Evolutionary conservation across 2,329 filamentous ascomycete genomes (phyloP), one percentile per base, ranked within the genome.

Genomic region (Fusarium gaditjirri): DNA sequence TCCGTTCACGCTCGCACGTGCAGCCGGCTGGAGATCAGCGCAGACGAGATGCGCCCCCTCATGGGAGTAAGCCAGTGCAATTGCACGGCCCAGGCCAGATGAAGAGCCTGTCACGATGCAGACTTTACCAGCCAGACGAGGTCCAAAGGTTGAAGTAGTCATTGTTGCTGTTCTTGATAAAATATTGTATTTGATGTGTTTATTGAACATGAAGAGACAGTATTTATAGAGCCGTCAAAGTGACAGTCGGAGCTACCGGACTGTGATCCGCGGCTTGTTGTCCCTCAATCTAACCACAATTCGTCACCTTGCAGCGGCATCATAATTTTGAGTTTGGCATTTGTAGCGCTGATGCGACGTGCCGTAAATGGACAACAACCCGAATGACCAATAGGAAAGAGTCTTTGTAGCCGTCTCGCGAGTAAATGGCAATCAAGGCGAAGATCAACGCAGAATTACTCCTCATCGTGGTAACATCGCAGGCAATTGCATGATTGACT

Each of bases 101-200:
- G 84, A 85, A 4, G 83, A 77, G 16, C 85, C 85, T 0, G 85
- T 86, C 10, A 87, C 78, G 29, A 86, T 81, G 78, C 80, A 69
- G 80, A 86, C 64, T 27, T 76, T 76, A 27, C 41, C 62, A 13
- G 60, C 29, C 5, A 76, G 52, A 14, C 75, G 71, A 4, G 55
- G 43, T 4, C 33, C 23, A 31, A 50, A 29, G 9, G 60, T 23
- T 13, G 35, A 31, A 31, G 60, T 25, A 3, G 74, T 50, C 53
- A 58, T 67, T 29, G 3, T 52, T 4, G 8, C 13, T n/a, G 3
- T n/a, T 14, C 19, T 13, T 31, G 6, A 29, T 17, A 2, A 6
- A 8, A 7, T 21, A 14, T 5, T 19, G 4, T 2, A 39, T 1
- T 6, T 36, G 12, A 9, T 36, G 25, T 17, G 1, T 5, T 10